Evolutionary conservation across 2,329 filamentous ascomycete species (phyloP).

Genomic region (Sclerotinia sclerotiorum): DNA sequence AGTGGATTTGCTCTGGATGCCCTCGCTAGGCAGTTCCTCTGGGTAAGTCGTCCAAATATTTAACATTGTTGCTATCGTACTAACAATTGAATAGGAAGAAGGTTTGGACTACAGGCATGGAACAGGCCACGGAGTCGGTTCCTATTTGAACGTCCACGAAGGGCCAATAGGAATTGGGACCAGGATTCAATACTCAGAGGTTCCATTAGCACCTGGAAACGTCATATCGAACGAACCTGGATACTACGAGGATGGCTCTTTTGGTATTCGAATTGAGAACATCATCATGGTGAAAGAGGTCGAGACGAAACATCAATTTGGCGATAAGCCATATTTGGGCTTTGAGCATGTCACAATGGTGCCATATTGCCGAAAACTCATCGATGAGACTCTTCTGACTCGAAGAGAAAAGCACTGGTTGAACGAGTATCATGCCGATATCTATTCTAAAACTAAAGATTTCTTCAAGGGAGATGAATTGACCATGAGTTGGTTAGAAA

Average conservation of each 20-base stretch:
- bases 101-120: constrained; percentile 95
- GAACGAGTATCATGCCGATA: constrained; percentile 79
- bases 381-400: constrained; percentile 72
- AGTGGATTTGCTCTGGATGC: constrained; percentile 89
- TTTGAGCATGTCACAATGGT: constrained; percentile 99
- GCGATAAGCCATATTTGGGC: constrained; percentile 88
- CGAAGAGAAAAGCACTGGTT: constrained; percentile 78
- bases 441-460: constrained; percentile 75
- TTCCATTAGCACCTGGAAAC: constrained; percentile 85
- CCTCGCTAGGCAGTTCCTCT: constrained; percentile 86
- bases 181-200: constrained; percentile 85
- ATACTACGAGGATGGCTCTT: constrained; percentile 93
- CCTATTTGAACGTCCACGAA: constrained; percentile 95
- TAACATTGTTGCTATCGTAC: not conserved
- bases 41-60: constrained; percentile 55
- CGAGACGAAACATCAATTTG: constrained; percentile 84
- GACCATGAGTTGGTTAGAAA: constrained; percentile 77
- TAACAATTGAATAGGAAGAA: constrained; percentile 50
- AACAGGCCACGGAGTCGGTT: constrained; percentile 93
- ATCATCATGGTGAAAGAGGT: constrained; percentile 87
- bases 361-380: constrained; percentile 86
- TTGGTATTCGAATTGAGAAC: constrained; percentile 96
- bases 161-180: constrained; percentile 96
- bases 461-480: constrained; percentile 73
- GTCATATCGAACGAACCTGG: constrained; percentile 95